A percentile compares a stretch with the other conserved stretches of the same genome.
phyloP scores from a whole-genome alignment of 129 eudicot species.

The Pseudognaphalium luteoalbum region DNA sequence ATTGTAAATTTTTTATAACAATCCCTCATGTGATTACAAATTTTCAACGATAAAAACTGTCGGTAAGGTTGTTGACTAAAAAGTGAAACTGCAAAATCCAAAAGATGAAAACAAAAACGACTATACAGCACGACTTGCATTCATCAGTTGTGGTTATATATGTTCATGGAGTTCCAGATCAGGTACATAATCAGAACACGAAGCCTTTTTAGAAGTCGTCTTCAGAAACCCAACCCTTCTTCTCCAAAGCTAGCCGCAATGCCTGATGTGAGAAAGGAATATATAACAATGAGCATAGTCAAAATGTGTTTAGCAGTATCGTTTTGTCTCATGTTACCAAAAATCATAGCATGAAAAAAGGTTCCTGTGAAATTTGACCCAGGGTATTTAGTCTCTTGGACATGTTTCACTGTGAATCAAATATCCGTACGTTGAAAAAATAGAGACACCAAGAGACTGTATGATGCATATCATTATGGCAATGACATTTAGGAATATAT shows the following conservation, averaged over 20 bases:
- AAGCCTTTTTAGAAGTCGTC: constrained; percentile 41
- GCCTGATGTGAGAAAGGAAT: constrained; percentile 40
- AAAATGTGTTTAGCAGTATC: not conserved
- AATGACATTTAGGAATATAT: no score
- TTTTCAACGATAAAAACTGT: no score
- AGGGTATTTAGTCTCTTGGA: not conserved
- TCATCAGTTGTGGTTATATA: not conserved
- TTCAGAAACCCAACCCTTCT: constrained; percentile 91
- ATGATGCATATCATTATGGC: no score
- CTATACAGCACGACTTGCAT: not conserved
- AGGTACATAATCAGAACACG: not conserved
- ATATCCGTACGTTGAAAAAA: no score
- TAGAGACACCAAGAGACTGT: no score
- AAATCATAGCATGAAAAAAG: not conserved
- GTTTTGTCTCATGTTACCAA: not conserved
- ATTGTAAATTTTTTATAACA: no score
- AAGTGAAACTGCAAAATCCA: not conserved
- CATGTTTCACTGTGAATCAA: not conserved
- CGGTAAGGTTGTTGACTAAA: no score
- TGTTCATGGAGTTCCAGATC: not conserved
- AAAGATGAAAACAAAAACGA: not conserved
- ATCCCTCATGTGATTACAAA: no score
- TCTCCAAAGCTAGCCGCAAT: constrained; percentile 68
- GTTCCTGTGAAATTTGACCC: not conserved
- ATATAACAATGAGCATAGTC: not conserved